Percentiles rank a stretch among this genome's conserved stretches.
These are phyloP conservation scores for Medicago ruthenica DNA, from an alignment of 306 rosid species.

Conservation along the genomic window DNA sequence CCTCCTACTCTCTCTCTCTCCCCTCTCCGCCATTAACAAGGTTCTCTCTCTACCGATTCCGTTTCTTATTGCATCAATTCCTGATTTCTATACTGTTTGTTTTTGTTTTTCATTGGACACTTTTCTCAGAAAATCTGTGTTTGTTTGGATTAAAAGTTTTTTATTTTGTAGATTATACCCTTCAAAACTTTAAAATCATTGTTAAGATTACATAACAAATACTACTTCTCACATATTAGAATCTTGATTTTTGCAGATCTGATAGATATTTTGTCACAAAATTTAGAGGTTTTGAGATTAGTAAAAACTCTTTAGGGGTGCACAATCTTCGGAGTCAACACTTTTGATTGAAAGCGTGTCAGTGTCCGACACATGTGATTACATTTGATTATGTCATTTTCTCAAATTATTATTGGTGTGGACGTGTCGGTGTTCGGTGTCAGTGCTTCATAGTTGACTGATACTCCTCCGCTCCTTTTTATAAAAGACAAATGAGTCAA, in stretches of 20 bases:
- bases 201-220: background rate
- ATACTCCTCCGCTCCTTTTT: too few relatives aligned
- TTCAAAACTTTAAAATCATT: background rate
- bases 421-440: too few relatives aligned
- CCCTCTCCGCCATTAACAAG: background rate
- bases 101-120: background rate
- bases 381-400: too few relatives aligned
- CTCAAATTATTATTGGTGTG: too few relatives aligned
- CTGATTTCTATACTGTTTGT: background rate
- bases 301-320: background rate
- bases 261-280: background rate
- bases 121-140: background rate
- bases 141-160: slow-evolving; percentile 15
- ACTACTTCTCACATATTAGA: background rate
- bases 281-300: slow-evolving; percentile 1
- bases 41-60: background rate
- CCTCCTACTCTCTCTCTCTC: background rate
- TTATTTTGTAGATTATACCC: background rate
- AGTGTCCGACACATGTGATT: too few relatives aligned
- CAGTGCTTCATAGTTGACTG: too few relatives aligned
- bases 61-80: background rate
- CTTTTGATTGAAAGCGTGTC: too few relatives aligned
- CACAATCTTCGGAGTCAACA: background rate
- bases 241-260: background rate
- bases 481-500: too few relatives aligned